Conservation (phyloP, 768 basidiomycete genomes). For the Erythrobasidium yunnanense region DNA sequence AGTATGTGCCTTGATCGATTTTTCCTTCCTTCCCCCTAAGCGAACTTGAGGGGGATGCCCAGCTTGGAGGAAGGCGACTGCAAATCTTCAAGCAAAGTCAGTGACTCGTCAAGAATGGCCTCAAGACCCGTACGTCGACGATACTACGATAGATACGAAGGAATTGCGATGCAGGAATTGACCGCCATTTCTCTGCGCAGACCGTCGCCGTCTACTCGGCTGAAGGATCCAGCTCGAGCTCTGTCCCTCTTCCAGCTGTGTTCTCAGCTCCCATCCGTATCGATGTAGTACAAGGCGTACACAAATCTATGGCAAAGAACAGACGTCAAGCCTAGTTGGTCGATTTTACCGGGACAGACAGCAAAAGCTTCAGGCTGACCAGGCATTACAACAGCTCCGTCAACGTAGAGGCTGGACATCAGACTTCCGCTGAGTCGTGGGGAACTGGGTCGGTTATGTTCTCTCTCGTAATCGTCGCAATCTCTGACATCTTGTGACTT, state of each 20-base stretch:
- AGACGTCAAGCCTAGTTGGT: constrained; percentile 3
- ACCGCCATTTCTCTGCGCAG: not conserved
- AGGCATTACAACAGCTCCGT: constrained; percentile 48
- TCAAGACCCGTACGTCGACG: constrained; percentile 21
- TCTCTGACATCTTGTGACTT: too few relatives aligned
- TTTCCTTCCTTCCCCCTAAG: too few relatives aligned
- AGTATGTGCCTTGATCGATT: too few relatives aligned
- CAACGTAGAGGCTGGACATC: constrained; percentile 94
- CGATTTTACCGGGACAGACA: too few relatives aligned
- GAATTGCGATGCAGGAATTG: not conserved
- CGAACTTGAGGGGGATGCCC: too few relatives aligned
- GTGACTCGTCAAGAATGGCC: not conserved
- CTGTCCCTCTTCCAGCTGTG: constrained; percentile 48
- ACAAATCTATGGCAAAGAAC: constrained; percentile 64
- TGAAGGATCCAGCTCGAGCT: not conserved
- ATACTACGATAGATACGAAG: not conserved
- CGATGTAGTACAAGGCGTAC: constrained; percentile 95
- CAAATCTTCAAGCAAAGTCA: too few relatives aligned
- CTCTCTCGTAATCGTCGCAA: not conserved
- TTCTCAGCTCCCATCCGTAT: constrained; percentile 95
- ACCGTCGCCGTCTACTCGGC: not conserved
- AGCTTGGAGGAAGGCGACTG: too few relatives aligned
- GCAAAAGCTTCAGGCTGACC: not conserved
- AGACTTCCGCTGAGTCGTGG: constrained; percentile 98
- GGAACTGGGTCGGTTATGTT: constrained; percentile 73